These are phyloP conservation scores for Adansonia digitata DNA, from an alignment of 345 rosid species.

Conservation along the genomic window DNA sequence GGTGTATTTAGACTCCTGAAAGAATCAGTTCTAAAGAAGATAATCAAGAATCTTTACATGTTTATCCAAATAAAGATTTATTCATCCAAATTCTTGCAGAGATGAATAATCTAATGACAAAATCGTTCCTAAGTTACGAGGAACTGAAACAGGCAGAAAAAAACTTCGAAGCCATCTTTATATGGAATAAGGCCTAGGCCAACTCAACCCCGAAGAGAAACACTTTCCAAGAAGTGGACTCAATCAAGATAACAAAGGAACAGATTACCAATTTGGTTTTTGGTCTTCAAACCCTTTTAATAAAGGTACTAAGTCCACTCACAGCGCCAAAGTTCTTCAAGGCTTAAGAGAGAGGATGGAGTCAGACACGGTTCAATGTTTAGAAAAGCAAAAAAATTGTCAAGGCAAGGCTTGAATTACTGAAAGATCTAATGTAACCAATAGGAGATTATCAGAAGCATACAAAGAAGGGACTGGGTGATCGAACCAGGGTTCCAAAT, in stretches of 20 bases:
- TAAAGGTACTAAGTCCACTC: constrained; percentile 67
- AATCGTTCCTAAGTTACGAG: constrained; percentile 76
- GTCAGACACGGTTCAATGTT: constrained; percentile 52
- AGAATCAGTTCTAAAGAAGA: background rate
- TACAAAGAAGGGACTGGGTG: constrained; percentile 49
- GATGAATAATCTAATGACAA: constrained; percentile 90
- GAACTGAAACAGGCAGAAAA: constrained; percentile 60
- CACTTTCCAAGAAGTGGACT: constrained; percentile 52
- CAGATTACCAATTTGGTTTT: constrained; percentile 70
- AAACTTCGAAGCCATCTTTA: constrained; percentile 46
- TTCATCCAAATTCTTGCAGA: constrained; percentile 30
- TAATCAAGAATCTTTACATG: background rate
- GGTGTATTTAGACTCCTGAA: background rate
- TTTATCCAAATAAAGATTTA: background rate
- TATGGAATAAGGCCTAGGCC: constrained; percentile 49
- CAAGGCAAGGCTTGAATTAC: constrained; percentile 51
- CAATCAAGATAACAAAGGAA: constrained; percentile 59
- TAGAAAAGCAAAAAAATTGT: constrained; percentile 51
- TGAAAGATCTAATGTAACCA: constrained; percentile 42
- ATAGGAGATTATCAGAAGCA: constrained; percentile 25
- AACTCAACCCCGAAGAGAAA: constrained; percentile 46
- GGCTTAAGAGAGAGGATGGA: constrained; percentile 75
- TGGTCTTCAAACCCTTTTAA: constrained; percentile 64
- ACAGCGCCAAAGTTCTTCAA: constrained; percentile 60
- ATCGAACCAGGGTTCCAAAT: constrained; percentile 57